These are phyloP conservation scores for Microdochium paspali DNA, from an alignment of 2,329 filamentous ascomycete genomes.

Conservation along the genomic window DNA sequence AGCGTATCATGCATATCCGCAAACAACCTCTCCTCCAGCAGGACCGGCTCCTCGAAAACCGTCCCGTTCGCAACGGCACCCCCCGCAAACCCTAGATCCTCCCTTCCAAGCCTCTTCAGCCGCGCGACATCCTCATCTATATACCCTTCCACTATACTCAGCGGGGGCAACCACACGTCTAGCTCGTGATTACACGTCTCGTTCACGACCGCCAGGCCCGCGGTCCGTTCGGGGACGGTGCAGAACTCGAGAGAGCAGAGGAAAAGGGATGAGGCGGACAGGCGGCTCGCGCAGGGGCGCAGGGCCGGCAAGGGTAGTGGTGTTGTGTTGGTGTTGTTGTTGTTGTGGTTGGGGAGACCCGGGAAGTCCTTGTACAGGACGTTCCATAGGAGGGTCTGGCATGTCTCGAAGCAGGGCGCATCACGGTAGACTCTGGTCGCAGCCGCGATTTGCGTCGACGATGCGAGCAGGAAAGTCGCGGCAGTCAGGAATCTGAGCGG, in stretches of 20 bases:
- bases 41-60: conserved; percentile 17
- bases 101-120: conserved; percentile 17
- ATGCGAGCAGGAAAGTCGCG: no score
- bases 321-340: conserved; percentile 12
- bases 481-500: no score
- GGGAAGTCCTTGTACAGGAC: no score
- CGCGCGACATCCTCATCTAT: conserved; percentile 20
- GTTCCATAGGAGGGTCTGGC: conserved; percentile 17
- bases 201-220: conserved; percentile 19
- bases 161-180: conserved; percentile 19
- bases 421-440: background rate
- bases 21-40: conserved; percentile 25
- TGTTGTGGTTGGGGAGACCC: no score
- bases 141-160: conserved; percentile 22
- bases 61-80: background rate
- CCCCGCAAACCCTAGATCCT: conserved; percentile 17
- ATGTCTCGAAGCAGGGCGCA: conserved; percentile 20
- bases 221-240: conserved; percentile 10
- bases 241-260: conserved; percentile 28
- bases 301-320: conserved; percentile 9
- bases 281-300: conserved; percentile 18
- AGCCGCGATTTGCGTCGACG: background rate
- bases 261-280: conserved; percentile 21
- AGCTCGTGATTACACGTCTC: conserved; percentile 20
- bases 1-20: conserved; percentile 26